Evolutionary conservation across 768 basidiomycete species (phyloP).

Genomic region (Lentinus brumalis): DNA sequence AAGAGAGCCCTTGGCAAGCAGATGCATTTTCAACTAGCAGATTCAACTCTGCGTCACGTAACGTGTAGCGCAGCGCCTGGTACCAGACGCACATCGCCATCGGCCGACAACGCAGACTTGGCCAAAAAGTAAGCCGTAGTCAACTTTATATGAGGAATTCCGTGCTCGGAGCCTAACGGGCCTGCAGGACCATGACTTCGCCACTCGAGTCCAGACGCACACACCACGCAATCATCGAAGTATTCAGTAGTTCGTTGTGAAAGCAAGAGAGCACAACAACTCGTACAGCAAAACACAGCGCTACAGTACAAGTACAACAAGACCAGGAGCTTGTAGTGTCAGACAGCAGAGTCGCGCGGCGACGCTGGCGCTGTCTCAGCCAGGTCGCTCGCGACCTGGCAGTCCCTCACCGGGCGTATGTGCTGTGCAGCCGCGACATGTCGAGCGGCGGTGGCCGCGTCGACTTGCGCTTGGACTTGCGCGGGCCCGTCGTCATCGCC

Average conservation of each 20-base stretch:
- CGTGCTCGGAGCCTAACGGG: no score
- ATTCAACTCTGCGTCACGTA: no score
- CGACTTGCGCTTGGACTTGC: conserved; percentile 17
- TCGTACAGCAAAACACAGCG: neutral
- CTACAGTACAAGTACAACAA: conserved; percentile 11
- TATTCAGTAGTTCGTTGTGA: neutral
- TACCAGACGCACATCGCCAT: no score
- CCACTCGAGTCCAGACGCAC: no score
- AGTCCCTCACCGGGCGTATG: conserved; percentile 14
- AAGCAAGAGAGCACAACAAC: neutral
- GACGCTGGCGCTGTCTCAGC: conserved; percentile 9
- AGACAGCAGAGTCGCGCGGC: conserved; percentile 12
- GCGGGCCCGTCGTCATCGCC: neutral
- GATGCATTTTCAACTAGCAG: no score
- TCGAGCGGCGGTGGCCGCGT: conserved; percentile 20
- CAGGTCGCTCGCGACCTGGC: conserved; percentile 13
- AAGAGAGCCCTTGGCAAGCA: no score
- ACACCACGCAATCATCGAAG: neutral
- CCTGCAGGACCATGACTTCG: no score
- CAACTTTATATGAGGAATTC: no score
- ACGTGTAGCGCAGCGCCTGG: no score
- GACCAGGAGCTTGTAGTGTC: conserved; percentile 7
- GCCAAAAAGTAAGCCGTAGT: no score
- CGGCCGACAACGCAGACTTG: no score
- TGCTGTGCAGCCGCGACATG: conserved; percentile 19